A percentile compares a stretch with the other conserved stretches of the same genome.
These are phyloP conservation scores for Hypoxylon intermedium DNA, from an alignment of 495 filamentous ascomycete species.

Conservation along the genomic window DNA sequence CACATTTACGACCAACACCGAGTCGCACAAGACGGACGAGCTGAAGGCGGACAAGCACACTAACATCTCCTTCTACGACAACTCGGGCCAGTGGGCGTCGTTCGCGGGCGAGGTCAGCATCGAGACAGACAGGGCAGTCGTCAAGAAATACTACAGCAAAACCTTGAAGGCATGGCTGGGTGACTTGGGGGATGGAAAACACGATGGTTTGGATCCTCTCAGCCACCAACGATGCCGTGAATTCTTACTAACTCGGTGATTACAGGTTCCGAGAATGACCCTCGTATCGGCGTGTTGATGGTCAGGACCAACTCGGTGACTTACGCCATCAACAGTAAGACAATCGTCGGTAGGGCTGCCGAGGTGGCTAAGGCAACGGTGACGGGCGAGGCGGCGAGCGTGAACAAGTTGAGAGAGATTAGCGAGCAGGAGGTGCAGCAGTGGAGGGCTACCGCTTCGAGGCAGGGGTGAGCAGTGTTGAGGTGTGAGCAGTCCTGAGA, in stretches of 20 bases:
- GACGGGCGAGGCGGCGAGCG: constrained; percentile 71
- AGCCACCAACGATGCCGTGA: too few species aligned
- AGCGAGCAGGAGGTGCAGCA: constrained; percentile 69
- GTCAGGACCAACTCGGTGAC: constrained; percentile 68
- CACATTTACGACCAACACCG: constrained; percentile 92
- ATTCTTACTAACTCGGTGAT: too few species aligned
- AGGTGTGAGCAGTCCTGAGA: too few species aligned
- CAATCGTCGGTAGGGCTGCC: constrained; percentile 63
- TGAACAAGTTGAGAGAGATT: constrained; percentile 84
- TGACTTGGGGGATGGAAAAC: constrained; percentile 85
- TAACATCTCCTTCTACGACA: constrained; percentile 87
- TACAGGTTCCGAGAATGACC: constrained; percentile 79
- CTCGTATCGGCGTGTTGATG: constrained; percentile 75
- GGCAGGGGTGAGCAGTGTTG: neutral
- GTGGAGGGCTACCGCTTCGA: constrained; percentile 52
- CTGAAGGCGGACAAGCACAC: constrained; percentile 74
- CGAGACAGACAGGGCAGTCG: constrained; percentile 67
- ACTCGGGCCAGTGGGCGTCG: constrained; percentile 75
- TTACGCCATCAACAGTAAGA: constrained; percentile 63
- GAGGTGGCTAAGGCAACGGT: constrained; percentile 79
- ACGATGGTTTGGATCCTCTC: too few species aligned
- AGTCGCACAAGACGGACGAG: constrained; percentile 90
- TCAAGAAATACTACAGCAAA: constrained; percentile 80
- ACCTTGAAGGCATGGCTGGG: constrained; percentile 86
- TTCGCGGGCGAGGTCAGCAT: constrained; percentile 75